Evolutionary conservation across 768 basidiomycete genomes (phyloP).

Genomic region (Sarcodon aspratus): DNA sequence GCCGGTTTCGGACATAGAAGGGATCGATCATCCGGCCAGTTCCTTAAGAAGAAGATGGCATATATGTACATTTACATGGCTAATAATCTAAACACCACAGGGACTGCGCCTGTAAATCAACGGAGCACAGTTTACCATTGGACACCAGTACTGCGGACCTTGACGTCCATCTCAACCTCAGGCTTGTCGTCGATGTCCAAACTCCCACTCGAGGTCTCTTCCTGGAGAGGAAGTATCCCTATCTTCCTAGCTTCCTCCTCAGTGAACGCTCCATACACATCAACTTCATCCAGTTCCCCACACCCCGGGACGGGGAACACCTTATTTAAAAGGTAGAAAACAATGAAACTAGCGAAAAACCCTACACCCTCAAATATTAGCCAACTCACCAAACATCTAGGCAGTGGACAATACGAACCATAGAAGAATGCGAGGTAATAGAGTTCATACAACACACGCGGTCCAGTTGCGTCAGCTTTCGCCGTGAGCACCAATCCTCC

Average conservation of each 20-base stretch:
- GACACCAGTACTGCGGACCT: too few relatives aligned
- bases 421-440: conserved; percentile 5
- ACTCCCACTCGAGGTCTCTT: too few relatives aligned
- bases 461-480: background rate
- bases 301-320: conserved; percentile 9
- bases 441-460: conserved; percentile 4
- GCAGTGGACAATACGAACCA: conserved; percentile 1
- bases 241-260: conserved; percentile 1
- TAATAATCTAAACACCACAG: too few relatives aligned
- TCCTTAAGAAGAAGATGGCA: too few relatives aligned
- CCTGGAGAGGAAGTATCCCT: too few relatives aligned
- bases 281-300: conserved; percentile 11
- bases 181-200: too few relatives aligned
- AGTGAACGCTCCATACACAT: conserved; percentile 11
- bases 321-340: conserved; percentile 9
- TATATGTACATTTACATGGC: too few relatives aligned
- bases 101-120: too few relatives aligned
- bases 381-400: background rate
- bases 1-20: too few relatives aligned
- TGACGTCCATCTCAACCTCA: too few relatives aligned
- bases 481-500: background rate
- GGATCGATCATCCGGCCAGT: too few relatives aligned
- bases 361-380: background rate
- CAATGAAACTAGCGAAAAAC: conserved; percentile 2
- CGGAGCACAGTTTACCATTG: too few relatives aligned